Percentiles rank a stretch among this genome's conserved stretches.
phyloP scores from a whole-genome alignment of 306 rosid genomes.

The Cucumis melo region DNA sequence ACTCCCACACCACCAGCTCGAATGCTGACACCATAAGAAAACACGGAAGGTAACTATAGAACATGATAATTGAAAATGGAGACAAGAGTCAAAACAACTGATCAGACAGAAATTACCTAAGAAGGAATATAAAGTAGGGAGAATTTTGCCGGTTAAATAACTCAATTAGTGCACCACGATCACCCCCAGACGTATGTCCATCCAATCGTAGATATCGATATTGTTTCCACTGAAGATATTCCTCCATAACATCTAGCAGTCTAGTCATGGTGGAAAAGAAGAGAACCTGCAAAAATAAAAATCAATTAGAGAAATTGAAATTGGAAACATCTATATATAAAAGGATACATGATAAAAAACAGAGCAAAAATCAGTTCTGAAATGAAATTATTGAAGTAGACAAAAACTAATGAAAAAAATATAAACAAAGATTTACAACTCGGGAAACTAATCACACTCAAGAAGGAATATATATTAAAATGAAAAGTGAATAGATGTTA shows the following conservation, averaged over 20 bases:
- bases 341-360: background rate
- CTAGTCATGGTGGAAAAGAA: conserved; percentile 99
- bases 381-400: background rate
- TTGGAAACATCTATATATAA: background rate
- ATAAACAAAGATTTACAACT: background rate
- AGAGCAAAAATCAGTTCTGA: background rate
- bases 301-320: conserved; percentile 1
- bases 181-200: conserved; percentile 96
- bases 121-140: conserved; percentile 81
- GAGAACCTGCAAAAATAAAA: conserved; percentile 56
- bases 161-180: conserved; percentile 95
- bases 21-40: conserved; percentile 32
- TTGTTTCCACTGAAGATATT: conserved; percentile 68
- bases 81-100: background rate
- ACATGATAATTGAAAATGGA: background rate
- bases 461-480: background rate
- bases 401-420: background rate
- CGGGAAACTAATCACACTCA: background rate
- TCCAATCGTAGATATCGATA: conserved; percentile 87
- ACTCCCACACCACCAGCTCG: conserved; percentile 99
- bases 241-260: conserved; percentile 98
- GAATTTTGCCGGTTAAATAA: conserved; percentile 57
- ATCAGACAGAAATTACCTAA: conserved; percentile 41
- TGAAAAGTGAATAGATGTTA: background rate
- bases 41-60: background rate